A percentile compares a stretch with the other conserved stretches of the same genome.
These are phyloP conservation scores for Talaromyces funiculosus DNA, from an alignment of 2,329 filamentous ascomycete genomes.

Conservation along the genomic window DNA sequence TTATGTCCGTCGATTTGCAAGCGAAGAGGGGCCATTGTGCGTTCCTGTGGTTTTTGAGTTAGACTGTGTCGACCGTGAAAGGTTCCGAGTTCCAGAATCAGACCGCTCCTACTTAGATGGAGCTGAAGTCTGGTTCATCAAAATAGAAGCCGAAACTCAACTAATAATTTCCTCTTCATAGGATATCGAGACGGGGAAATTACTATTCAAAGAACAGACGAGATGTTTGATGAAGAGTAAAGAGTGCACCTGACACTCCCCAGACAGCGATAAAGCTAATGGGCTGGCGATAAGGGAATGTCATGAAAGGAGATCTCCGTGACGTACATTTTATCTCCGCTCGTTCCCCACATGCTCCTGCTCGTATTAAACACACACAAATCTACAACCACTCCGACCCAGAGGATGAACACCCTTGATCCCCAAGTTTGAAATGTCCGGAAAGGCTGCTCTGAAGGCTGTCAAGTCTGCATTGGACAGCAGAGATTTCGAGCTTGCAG, in stretches of 20 bases:
- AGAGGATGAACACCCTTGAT: not conserved
- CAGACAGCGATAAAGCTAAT: not conserved
- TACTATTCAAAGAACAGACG: not conserved
- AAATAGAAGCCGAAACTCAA: not conserved
- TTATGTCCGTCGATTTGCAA: conserved; percentile 77
- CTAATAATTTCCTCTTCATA: not conserved
- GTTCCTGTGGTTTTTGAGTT: not conserved
- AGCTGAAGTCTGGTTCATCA: not conserved
- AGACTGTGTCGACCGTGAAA: not conserved
- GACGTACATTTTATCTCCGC: conserved; percentile 4
- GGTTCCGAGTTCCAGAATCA: not conserved
- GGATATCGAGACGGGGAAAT: not conserved
- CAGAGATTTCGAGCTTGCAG: conserved; percentile 71
- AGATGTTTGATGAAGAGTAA: not conserved
- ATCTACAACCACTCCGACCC: not conserved
- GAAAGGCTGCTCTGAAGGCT: conserved; percentile 72
- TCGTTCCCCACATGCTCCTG: conserved; percentile 8
- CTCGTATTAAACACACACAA: conserved; percentile 1
- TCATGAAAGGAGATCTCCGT: not conserved
- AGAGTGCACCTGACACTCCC: not conserved
- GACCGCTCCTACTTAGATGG: not conserved
- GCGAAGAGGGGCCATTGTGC: conserved; percentile 64
- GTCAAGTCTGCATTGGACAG: conserved; percentile 72
- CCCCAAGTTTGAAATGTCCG: conserved; percentile 32
- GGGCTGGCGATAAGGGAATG: conserved; percentile 4